Evolutionary conservation across 495 filamentous ascomycete genomes (phyloP).

Genomic region (Annulohypoxylon moriforme): DNA sequence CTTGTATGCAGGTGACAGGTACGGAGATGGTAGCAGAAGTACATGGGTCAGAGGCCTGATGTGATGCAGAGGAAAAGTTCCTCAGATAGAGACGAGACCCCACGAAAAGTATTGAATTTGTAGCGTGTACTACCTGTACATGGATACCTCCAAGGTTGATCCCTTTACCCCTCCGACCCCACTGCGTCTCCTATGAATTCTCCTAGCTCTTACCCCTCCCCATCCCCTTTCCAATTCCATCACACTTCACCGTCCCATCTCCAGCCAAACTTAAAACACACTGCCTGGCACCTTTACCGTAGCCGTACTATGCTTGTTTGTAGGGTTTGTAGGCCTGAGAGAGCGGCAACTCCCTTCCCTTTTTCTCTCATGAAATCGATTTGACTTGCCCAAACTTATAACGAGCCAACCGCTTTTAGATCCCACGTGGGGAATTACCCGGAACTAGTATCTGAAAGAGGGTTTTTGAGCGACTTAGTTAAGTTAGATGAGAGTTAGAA

Average conservation of each 20-base stretch:
- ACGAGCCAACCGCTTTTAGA: conserved; percentile 38
- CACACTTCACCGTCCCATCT: conserved; percentile 36
- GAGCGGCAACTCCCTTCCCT: conserved; percentile 20
- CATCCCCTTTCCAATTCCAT: conserved; percentile 16
- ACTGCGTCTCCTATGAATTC: conserved; percentile 23
- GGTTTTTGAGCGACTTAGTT: conserved; percentile 5
- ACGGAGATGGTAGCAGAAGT: conserved; percentile 1
- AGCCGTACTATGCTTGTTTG: conserved; percentile 5
- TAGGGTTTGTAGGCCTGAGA: background rate
- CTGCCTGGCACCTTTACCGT: conserved; percentile 13
- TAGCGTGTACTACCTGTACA: background rate
- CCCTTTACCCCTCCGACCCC: conserved; percentile 40
- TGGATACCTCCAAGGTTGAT: conserved; percentile 1
- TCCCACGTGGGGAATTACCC: conserved; percentile 42
- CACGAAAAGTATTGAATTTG: conserved; percentile 14
- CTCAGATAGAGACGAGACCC: conserved; percentile 27
- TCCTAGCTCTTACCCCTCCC: conserved; percentile 26
- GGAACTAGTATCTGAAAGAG: conserved; percentile 18
- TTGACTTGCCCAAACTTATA: conserved; percentile 13
- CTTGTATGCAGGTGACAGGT: conserved; percentile 3
- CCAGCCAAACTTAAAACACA: conserved; percentile 38
- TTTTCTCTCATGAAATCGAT: conserved; percentile 2
- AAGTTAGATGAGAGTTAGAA: conserved; percentile 16
- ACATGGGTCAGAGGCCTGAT: background rate
- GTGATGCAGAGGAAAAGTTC: conserved; percentile 4